These are phyloP conservation scores for Crassisporium funariophilum DNA, from an alignment of 768 basidiomycete species.

Conservation along the genomic window DNA sequence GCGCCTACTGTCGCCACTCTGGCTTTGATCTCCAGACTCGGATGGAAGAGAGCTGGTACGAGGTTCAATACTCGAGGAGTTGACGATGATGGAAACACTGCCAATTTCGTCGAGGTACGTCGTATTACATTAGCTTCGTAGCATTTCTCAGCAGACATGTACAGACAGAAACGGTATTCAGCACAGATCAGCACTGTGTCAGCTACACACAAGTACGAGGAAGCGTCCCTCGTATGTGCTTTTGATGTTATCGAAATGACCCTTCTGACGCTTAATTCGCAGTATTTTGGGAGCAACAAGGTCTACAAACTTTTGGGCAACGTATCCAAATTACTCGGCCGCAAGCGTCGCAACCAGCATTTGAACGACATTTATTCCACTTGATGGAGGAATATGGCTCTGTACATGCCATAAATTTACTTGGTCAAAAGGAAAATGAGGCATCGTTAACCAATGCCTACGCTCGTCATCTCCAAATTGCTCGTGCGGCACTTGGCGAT, in stretches of 20 bases:
- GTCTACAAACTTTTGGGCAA: conserved; percentile 91
- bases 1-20: conserved; percentile 73
- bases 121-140: conserved; percentile 16
- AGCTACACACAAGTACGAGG: conserved; percentile 95
- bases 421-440: conserved; percentile 93
- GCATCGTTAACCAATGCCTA: conserved; percentile 82
- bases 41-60: conserved; percentile 95
- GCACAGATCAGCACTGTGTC: conserved; percentile 83
- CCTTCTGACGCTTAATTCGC: conserved; percentile 17
- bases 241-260: conserved; percentile 16
- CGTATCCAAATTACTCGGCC: conserved; percentile 95
- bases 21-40: conserved; percentile 82
- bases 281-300: conserved; percentile 99
- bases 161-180: conserved; percentile 89
- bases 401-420: conserved; percentile 86
- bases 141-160: conserved; percentile 5
- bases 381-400: conserved; percentile 84
- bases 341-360: conserved; percentile 94
- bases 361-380: conserved; percentile 90
- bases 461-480: conserved; percentile 72
- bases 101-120: conserved; percentile 93
- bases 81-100: conserved; percentile 92
- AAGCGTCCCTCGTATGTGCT: conserved; percentile 85
- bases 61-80: conserved; percentile 97
- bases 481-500: conserved; percentile 62